These are phyloP conservation scores for Cyclotella choctawhatcheeana DNA, from an alignment of 108 stramenopile species.

Conservation along the genomic window DNA sequence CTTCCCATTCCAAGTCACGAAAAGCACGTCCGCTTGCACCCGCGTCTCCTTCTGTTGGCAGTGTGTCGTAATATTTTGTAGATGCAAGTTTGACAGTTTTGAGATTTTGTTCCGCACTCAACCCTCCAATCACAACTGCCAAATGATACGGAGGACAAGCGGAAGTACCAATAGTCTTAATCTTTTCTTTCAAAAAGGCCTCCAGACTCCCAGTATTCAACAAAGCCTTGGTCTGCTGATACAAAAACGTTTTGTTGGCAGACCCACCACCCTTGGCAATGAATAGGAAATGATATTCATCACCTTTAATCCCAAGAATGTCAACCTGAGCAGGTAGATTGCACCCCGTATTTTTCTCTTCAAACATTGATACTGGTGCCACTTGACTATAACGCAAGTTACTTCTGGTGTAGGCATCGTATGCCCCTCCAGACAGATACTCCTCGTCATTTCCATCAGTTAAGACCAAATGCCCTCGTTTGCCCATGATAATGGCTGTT, in stretches of 20 bases:
- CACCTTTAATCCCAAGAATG: constrained; percentile 82
- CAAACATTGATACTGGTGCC: constrained; percentile 95
- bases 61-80: constrained; percentile 92
- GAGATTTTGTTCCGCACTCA: constrained; percentile 91
- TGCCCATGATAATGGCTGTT: constrained; percentile 94
- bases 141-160: constrained; percentile 98
- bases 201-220: constrained; percentile 89
- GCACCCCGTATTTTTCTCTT: constrained; percentile 92
- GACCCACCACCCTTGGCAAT: constrained; percentile 98
- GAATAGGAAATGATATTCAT: constrained; percentile 92
- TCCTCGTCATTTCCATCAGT: constrained; percentile 96
- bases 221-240: constrained; percentile 96
- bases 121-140: constrained; percentile 94
- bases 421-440: constrained; percentile 86
- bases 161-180: constrained; percentile 94
- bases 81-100: constrained; percentile 96
- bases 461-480: constrained; percentile 90
- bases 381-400: constrained; percentile 95
- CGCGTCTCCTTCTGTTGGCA: constrained; percentile 89
- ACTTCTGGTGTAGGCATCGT: constrained; percentile 89
- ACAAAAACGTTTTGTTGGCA: constrained; percentile 97
- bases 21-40: constrained; percentile 87
- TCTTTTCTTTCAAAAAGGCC: constrained; percentile 88
- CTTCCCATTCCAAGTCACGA: constrained; percentile 91
- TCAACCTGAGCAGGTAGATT: constrained; percentile 97